These are phyloP conservation scores for Metarhizium rileyi DNA, from an alignment of 2,329 filamentous ascomycete species.

Conservation along the genomic window DNA sequence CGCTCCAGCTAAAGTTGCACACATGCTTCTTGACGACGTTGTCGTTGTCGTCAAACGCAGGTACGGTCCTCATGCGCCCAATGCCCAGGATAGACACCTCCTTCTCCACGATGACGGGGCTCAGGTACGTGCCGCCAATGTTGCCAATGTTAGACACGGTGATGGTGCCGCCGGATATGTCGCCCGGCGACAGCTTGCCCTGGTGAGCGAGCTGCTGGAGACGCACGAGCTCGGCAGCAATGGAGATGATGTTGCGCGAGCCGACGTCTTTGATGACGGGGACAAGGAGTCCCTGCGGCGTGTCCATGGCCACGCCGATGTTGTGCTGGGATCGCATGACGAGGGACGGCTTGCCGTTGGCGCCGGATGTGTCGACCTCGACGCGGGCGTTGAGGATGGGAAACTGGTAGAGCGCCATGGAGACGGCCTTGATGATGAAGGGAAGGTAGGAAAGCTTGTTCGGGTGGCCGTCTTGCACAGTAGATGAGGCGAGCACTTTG, in stretches of 20 bases:
- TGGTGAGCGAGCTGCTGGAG: conserved; percentile 62
- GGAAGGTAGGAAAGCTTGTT: conserved; percentile 80
- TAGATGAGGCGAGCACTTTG: conserved; percentile 36
- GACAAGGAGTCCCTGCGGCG: conserved; percentile 76
- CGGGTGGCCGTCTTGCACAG: conserved; percentile 36
- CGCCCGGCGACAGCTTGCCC: conserved; percentile 65
- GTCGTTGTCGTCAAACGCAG: conserved; percentile 59
- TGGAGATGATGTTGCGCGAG: conserved; percentile 62
- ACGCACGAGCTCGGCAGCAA: conserved; percentile 65
- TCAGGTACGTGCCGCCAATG: conserved; percentile 85
- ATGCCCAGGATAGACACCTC: conserved; percentile 90
- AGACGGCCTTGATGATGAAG: conserved; percentile 93
- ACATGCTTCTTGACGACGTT: conserved; percentile 65
- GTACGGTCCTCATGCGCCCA: conserved; percentile 69
- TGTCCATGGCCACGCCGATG: conserved; percentile 93
- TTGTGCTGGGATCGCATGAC: conserved; percentile 80
- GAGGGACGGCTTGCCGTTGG: conserved; percentile 58
- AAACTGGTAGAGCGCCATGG: conserved; percentile 69
- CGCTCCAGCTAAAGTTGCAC: conserved; percentile 91
- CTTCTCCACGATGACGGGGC: conserved; percentile 80
- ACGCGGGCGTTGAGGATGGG: conserved; percentile 83
- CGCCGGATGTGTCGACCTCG: conserved; percentile 58
- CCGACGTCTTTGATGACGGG: conserved; percentile 85
- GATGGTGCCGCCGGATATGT: conserved; percentile 81
- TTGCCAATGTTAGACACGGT: conserved; percentile 95